phyloP scores from a whole-genome alignment of 1,284 basidiomycete species.

The Anthracocystis panici-leucophaei region DNA sequence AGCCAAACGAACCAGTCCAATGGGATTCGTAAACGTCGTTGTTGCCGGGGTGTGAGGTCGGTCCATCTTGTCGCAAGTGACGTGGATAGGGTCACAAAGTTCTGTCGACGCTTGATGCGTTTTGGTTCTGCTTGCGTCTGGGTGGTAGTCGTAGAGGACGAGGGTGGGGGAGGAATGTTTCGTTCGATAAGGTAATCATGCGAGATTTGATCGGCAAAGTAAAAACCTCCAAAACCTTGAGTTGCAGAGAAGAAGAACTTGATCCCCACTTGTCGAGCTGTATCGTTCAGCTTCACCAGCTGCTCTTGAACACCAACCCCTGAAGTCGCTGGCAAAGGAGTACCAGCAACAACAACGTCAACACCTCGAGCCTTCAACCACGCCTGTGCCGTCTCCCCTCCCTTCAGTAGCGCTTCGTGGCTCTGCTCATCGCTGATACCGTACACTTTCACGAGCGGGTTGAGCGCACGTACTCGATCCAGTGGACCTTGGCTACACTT shows the following conservation, averaged over 20 bases:
- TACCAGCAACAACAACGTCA: constrained; percentile 61
- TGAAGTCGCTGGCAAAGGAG: constrained; percentile 2
- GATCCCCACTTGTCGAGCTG: constrained; percentile 73
- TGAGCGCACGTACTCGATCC: constrained; percentile 83
- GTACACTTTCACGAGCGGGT: constrained; percentile 87
- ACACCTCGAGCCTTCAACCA: constrained; percentile 72
- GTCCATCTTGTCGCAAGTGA: constrained; percentile 75
- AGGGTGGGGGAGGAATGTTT: not conserved
- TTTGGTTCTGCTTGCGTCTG: constrained; percentile 9
- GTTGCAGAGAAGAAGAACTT: constrained; percentile 86
- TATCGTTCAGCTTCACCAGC: constrained; percentile 81
- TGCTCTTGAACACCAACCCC: not conserved
- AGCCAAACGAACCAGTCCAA: constrained; percentile 40
- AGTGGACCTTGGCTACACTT: constrained; percentile 35
- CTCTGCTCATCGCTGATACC: constrained; percentile 56
- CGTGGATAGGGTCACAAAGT: constrained; percentile 77
- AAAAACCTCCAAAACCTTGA: constrained; percentile 91
- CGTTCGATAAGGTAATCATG: constrained; percentile 87
- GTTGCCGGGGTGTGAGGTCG: constrained; percentile 70
- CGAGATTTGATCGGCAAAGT: constrained; percentile 89
- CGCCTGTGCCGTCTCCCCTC: constrained; percentile 42
- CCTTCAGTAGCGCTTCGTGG: constrained; percentile 29
- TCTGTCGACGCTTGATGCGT: constrained; percentile 77
- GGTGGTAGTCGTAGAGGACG: not conserved
- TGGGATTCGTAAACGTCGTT: constrained; percentile 21